Conservation (phyloP, 2,329 filamentous ascomycete species). For the Trichoderma sp. region DNA sequence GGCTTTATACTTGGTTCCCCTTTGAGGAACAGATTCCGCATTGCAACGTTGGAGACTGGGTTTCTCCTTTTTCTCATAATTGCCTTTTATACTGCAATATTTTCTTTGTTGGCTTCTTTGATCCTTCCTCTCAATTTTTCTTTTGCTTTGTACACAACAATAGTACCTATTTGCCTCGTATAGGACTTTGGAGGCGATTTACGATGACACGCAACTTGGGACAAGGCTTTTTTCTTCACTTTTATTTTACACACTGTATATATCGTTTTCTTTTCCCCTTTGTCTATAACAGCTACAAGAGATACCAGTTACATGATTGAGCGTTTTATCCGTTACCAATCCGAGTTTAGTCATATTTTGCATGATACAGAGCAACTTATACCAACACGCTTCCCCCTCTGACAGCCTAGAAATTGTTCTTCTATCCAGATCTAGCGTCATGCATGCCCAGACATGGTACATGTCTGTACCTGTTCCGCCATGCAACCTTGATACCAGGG, state of each 20-base stretch:
- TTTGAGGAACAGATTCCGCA: not conserved
- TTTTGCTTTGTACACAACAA: not conserved
- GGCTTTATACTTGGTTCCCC: not conserved
- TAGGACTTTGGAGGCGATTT: not conserved
- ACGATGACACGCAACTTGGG: not conserved
- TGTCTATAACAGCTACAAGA: not conserved
- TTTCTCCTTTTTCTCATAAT: not conserved
- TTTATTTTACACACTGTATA: not conserved
- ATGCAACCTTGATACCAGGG: not conserved
- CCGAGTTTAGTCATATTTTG: not conserved
- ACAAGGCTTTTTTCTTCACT: not conserved
- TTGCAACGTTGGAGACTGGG: not conserved
- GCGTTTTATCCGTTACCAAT: not conserved
- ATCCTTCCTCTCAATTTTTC: not conserved
- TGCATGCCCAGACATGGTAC: not conserved
- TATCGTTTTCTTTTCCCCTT: not conserved
- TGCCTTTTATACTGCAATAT: not conserved
- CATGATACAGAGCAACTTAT: not conserved
- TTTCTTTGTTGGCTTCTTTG: not conserved
- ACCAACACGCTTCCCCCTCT: not conserved
- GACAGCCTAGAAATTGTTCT: not conserved
- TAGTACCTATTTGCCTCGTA: not conserved
- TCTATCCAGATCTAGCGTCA: not conserved
- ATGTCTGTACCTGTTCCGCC: not conserved
- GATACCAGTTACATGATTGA: not conserved